Evolutionary conservation across 352 stramenopile species (phyloP), one percentile per base, ranked within the genome.

Genomic region (Pythium guiyangense): DNA sequence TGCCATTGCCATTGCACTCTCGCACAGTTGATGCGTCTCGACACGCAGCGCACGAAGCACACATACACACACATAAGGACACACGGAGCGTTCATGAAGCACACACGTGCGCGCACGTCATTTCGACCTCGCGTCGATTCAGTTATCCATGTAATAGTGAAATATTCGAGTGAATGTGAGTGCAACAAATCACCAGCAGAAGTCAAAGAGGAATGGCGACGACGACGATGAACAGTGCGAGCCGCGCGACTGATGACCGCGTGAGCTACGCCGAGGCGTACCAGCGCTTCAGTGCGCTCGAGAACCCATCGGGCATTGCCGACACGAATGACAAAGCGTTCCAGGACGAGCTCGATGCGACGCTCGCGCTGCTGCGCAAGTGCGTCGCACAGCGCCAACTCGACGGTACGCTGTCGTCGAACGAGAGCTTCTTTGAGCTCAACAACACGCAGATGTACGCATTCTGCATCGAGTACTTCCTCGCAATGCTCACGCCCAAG

Each of bases 361-460:
- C 64, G 34, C 62, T 83, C 39, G 57, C 11, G 59, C 71, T 64
- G 35, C 42, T 73, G 44, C 27, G 70, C 66, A 58, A 78, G 26
- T 75, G 75, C 40, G 43, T 92, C 6, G 43, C 61, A 47, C 79
- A 89, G 64, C 79, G 83, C 4, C 74, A 88, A 48, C 53, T 73
- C 35, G 79, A 92, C 67, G 74, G 77, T 49, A 64, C 84, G 25
- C 68, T 94, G 29, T 86, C 77, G 10, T 53, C 73, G 31, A 92
- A 94, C 63, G 82, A 92, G 67, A 67, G 60, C 47, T 84, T 90
- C 53, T 86, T 89, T 49, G 86, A 96, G 68, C 71, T 96, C 44
- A 78, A 82, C 37, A 94, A 83, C 54, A 58, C 71, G 51, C 84
- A 96, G 63, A 75, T 96, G 20, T 90, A 94, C 51, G 85, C 79